These are phyloP conservation scores for Morella rubra DNA, from an alignment of 306 rosid genomes.

Conservation along the genomic window DNA sequence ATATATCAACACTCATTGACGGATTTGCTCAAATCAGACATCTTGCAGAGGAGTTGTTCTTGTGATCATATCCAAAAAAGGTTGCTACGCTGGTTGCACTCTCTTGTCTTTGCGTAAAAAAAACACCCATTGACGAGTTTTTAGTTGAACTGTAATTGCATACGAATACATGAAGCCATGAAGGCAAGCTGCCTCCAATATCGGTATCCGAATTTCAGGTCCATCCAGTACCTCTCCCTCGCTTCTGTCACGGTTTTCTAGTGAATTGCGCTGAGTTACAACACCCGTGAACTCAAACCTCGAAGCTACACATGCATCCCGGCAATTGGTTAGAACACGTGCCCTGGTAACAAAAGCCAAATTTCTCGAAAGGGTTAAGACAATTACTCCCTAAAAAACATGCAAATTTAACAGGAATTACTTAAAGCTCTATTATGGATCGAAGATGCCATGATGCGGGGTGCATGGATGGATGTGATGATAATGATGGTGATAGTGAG, in stretches of 20 bases:
- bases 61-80: too few relatives aligned
- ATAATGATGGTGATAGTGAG: conserved; percentile 4
- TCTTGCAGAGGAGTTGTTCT: too few relatives aligned
- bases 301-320: conserved; percentile 9
- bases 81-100: too few relatives aligned
- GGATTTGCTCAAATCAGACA: too few relatives aligned
- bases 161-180: conserved; percentile 11
- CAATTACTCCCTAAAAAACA: background rate
- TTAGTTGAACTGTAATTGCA: background rate
- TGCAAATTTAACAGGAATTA: background rate
- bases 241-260: conserved; percentile 18
- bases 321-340: conserved; percentile 17
- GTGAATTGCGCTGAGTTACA: conserved; percentile 42
- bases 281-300: conserved; percentile 35
- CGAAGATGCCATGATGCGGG: background rate
- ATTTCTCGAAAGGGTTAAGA: conserved; percentile 30
- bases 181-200: background rate
- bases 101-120: too few relatives aligned
- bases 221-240: background rate
- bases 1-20: too few relatives aligned
- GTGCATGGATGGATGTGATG: conserved; percentile 14
- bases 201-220: conserved; percentile 22
- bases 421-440: background rate
- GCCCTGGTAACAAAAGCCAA: conserved; percentile 33
- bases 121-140: too few relatives aligned